These are phyloP conservation scores for Lolium multiflorum DNA, from an alignment of 176 grass and related monocot species.

Conservation along the genomic window DNA sequence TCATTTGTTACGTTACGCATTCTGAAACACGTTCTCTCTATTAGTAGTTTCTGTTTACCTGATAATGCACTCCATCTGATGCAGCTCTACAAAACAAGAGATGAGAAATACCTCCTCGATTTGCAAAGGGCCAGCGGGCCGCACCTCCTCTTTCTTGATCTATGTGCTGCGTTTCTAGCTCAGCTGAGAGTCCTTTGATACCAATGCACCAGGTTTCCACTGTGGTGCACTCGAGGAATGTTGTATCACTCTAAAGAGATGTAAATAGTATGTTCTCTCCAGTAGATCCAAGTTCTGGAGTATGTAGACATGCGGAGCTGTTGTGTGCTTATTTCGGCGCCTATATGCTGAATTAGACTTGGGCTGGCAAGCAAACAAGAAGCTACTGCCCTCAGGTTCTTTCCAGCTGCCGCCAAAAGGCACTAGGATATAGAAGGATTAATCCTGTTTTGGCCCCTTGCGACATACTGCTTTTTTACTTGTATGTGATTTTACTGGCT, in stretches of 20 bases:
- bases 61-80: slow-evolving; percentile 8
- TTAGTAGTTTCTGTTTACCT: slow-evolving; percentile 1
- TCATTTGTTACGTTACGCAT: background rate
- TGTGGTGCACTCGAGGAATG: slow-evolving; percentile 24
- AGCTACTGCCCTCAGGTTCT: slow-evolving; percentile 14
- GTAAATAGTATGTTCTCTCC: slow-evolving; percentile 53
- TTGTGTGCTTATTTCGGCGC: slow-evolving; percentile 14
- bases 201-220: background rate
- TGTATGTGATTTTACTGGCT: slow-evolving; percentile 26
- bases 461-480: slow-evolving; percentile 26
- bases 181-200: slow-evolving; percentile 82
- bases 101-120: slow-evolving; percentile 87
- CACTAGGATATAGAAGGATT: slow-evolving; percentile 25
- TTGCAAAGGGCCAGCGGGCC: slow-evolving; percentile 75
- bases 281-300: slow-evolving; percentile 44
- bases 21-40: background rate
- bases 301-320: slow-evolving; percentile 40
- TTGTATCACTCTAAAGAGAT: slow-evolving; percentile 28
- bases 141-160: slow-evolving; percentile 79
- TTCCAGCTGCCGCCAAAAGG: slow-evolving; percentile 21
- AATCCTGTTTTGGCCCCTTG: slow-evolving; percentile 21
- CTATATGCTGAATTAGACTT: slow-evolving; percentile 28
- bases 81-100: slow-evolving; percentile 92
- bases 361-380: slow-evolving; percentile 20
- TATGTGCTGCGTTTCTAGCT: slow-evolving; percentile 77